Conservation (phyloP, 2,329 filamentous ascomycete genomes). For the Aspergillus aculeatus region DNA sequence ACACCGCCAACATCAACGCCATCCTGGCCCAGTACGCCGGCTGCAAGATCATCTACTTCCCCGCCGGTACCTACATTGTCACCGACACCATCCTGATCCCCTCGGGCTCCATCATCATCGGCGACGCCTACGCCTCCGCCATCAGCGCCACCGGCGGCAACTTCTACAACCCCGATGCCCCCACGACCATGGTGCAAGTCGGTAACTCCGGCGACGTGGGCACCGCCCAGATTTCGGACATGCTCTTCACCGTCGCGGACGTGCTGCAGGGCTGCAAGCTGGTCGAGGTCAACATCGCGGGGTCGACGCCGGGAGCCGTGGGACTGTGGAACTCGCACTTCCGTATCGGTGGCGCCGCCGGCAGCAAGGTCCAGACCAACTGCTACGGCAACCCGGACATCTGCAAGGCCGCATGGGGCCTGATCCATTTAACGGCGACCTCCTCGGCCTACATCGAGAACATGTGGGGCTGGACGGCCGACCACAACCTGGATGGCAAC, state of each 20-base stretch:
- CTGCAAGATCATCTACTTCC: constrained; percentile 56
- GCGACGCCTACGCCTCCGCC: constrained; percentile 52
- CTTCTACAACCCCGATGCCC: constrained; percentile 45
- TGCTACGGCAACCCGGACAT: constrained; percentile 34
- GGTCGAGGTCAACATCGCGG: constrained; percentile 52
- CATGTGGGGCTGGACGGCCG: constrained; percentile 49
- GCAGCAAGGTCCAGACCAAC: constrained; percentile 38
- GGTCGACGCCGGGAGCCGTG: constrained; percentile 48
- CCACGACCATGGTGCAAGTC: constrained; percentile 51
- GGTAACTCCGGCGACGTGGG: constrained; percentile 52
- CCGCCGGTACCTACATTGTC: constrained; percentile 55
- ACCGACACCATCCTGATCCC: constrained; percentile 50
- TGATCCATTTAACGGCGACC: constrained; percentile 50
- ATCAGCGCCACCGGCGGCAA: constrained; percentile 50
- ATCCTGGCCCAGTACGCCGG: constrained; percentile 35
- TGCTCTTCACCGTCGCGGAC: constrained; percentile 52
- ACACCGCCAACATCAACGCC: constrained; percentile 38
- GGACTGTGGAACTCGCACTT: constrained; percentile 51
- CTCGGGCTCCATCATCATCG: constrained; percentile 51
- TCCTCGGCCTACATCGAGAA: constrained; percentile 56
- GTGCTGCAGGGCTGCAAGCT: constrained; percentile 46
- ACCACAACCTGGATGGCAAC: constrained; percentile 50
- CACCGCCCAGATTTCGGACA: constrained; percentile 50
- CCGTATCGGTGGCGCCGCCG: constrained; percentile 48
- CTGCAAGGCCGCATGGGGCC: constrained; percentile 51